Conservation (phyloP, 169 alveolate genomes). For the Sarcocystis neurona region DNA sequence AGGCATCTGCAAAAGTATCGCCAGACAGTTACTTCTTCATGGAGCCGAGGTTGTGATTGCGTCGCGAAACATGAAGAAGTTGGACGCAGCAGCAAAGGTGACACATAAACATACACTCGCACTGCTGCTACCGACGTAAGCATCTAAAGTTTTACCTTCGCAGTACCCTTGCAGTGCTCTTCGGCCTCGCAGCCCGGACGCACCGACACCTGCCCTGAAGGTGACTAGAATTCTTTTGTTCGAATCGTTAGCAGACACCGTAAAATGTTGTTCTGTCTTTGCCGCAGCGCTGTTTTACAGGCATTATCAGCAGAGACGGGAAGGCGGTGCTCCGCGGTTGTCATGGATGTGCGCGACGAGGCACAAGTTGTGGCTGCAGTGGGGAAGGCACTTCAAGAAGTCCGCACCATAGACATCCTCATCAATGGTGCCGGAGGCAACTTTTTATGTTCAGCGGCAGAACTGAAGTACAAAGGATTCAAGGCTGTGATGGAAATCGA, state of each 20-base stretch:
- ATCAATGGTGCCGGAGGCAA: conserved; percentile 89
- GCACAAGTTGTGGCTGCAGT: conserved; percentile 75
- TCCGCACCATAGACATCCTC: conserved; percentile 80
- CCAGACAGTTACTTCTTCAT: conserved; percentile 72
- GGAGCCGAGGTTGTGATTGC: conserved; percentile 81
- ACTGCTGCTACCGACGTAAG: too few relatives aligned
- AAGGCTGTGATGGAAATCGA: conserved; percentile 83
- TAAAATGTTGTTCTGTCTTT: too few relatives aligned
- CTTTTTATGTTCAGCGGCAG: conserved; percentile 77
- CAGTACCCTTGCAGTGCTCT: too few relatives aligned
- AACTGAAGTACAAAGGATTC: conserved; percentile 77
- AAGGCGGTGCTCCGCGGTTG: conserved; percentile 52
- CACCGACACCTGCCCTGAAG: too few relatives aligned
- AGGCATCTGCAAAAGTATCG: conserved; percentile 82
- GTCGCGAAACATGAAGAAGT: conserved; percentile 76
- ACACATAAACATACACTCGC: too few relatives aligned
- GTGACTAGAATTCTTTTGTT: too few relatives aligned
- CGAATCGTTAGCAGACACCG: too few relatives aligned
- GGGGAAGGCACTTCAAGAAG: conserved; percentile 66
- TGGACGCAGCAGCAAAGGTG: conserved; percentile 71
- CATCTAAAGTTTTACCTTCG: too few relatives aligned
- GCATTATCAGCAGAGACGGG: conserved; percentile 28
- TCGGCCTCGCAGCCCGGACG: too few relatives aligned
- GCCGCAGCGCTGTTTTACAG: conserved; percentile 41
- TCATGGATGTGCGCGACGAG: conserved; percentile 80